Evolutionary conservation across 495 filamentous ascomycete genomes (phyloP).

Genomic region (Aspergillus ellipticus): DNA sequence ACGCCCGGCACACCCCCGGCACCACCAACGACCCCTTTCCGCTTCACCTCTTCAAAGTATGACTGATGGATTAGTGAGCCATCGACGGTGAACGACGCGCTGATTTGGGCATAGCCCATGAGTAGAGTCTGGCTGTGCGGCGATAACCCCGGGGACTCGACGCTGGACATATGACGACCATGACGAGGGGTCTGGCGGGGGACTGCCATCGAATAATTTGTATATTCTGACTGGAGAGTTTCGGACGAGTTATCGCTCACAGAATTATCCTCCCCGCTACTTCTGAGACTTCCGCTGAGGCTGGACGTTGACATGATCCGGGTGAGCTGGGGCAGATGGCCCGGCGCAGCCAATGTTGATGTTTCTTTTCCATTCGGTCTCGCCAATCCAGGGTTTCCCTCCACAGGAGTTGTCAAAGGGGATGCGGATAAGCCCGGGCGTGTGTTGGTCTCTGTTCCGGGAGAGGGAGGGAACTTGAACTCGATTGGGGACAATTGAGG

Average conservation of each 20-base stretch:
- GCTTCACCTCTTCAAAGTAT: conserved; percentile 91
- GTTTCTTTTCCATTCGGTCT: conserved; percentile 17
- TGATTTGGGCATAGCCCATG: conserved; percentile 98
- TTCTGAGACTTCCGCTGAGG: conserved; percentile 62
- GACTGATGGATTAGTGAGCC: conserved; percentile 85
- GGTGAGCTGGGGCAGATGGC: conserved; percentile 59
- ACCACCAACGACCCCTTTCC: conserved; percentile 85
- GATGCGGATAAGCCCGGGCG: conserved; percentile 30
- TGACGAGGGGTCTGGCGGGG: conserved; percentile 47
- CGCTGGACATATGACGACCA: conserved; percentile 58
- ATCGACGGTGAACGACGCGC: conserved; percentile 86
- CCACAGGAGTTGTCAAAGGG: conserved; percentile 15
- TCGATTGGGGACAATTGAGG: conserved; percentile 48
- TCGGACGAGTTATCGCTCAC: conserved; percentile 91
- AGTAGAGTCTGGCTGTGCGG: conserved; percentile 71
- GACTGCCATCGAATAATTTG: conserved; percentile 56
- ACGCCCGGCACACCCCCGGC: conserved; percentile 75
- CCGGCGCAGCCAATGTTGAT: conserved; percentile 26
- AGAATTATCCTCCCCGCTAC: conserved; percentile 92
- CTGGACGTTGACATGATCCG: conserved; percentile 72
- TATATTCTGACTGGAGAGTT: conserved; percentile 88
- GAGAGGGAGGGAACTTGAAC: conserved; percentile 65
- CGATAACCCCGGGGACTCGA: conserved; percentile 43
- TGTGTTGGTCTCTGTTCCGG: conserved; percentile 27
- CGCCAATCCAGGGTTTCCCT: conserved; percentile 8